Evolutionary conservation across 1,139 yeast species (phyloP).

Genomic region (Meyerozyma sp.): DNA sequence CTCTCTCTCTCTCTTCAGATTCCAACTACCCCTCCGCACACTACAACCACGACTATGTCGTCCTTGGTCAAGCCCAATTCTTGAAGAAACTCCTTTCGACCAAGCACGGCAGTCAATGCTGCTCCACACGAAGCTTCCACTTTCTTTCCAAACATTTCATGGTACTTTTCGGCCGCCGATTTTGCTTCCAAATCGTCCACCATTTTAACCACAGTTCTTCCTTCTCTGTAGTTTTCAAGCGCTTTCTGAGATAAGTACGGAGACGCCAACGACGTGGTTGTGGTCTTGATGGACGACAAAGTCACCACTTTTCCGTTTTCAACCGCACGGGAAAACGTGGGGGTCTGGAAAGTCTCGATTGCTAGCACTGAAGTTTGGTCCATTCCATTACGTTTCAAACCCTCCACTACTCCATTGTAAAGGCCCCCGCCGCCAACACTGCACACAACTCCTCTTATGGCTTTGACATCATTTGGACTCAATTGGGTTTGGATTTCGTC

Average conservation of each 20-base stretch:
- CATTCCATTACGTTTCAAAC: constrained; percentile 18
- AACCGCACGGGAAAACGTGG: constrained; percentile 31
- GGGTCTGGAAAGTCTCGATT: constrained; percentile 36
- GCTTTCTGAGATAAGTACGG: constrained; percentile 30
- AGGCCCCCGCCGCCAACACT: constrained; percentile 43
- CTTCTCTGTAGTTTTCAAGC: constrained; percentile 20
- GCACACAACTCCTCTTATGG: constrained; percentile 32
- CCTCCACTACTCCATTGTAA: constrained; percentile 33
- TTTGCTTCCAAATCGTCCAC: constrained; percentile 35
- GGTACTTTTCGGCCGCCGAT: constrained; percentile 22
- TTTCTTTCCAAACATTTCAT: constrained; percentile 17
- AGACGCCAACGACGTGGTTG: constrained; percentile 38
- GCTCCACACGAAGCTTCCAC: constrained; percentile 46
- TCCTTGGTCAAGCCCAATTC: constrained; percentile 20
- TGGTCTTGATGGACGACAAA: constrained; percentile 24
- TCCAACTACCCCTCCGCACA: constrained; percentile 29
- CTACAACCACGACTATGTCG: constrained; percentile 32
- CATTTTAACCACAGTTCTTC: constrained; percentile 14
- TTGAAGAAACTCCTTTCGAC: constrained; percentile 16
- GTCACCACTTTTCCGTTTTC: constrained; percentile 22
- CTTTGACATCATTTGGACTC: constrained; percentile 9
- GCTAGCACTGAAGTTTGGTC: constrained; percentile 22
- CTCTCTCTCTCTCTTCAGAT: too few relatives aligned
- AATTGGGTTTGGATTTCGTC: constrained; percentile 17
- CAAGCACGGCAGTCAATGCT: constrained; percentile 22